phyloP scores from a whole-genome alignment of 306 rosid genomes.

The Vachellia collinsii region DNA sequence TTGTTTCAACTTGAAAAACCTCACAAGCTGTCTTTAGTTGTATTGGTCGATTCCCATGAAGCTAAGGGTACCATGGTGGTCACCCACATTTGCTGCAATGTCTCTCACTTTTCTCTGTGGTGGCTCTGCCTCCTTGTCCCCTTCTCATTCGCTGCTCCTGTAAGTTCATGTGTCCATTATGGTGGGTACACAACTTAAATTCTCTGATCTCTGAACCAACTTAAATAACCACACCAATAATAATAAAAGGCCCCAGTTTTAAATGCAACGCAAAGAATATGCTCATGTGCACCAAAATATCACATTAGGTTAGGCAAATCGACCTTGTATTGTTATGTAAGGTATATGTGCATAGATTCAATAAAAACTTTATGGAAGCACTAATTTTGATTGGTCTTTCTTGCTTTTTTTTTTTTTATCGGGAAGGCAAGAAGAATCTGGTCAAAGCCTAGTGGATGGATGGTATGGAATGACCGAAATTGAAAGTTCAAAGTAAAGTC shows the following conservation, averaged over 20 bases:
- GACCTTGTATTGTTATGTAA: neutral
- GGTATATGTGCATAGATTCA: neutral
- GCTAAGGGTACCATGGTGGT: conserved; percentile 45
- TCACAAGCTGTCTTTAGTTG: conserved; percentile 27
- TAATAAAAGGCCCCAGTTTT: conserved; percentile 31
- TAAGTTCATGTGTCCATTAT: conserved; percentile 1
- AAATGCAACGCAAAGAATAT: conserved; percentile 29
- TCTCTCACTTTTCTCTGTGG: conserved; percentile 30
- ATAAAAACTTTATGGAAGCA: neutral
- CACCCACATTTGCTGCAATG: conserved; percentile 34
- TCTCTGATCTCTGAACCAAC: conserved; percentile 18
- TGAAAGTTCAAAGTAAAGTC: conserved; percentile 29
- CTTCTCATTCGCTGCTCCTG: neutral
- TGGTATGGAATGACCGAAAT: neutral
- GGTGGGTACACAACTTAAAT: conserved; percentile 39
- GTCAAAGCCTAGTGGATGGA: conserved; percentile 36
- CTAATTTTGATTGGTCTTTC: neutral
- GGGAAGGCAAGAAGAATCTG: neutral
- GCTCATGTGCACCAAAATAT: conserved; percentile 29
- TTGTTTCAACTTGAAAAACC: conserved; percentile 11
- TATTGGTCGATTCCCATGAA: conserved; percentile 38
- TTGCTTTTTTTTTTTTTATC: no score
- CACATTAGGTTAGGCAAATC: conserved; percentile 28
- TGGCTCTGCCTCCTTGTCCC: conserved; percentile 25
- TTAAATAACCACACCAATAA: neutral